Percentiles rank a stretch among this genome's conserved stretches.
phyloP scores from a whole-genome alignment of 768 basidiomycete genomes.

The Suillus subalutaceus region DNA sequence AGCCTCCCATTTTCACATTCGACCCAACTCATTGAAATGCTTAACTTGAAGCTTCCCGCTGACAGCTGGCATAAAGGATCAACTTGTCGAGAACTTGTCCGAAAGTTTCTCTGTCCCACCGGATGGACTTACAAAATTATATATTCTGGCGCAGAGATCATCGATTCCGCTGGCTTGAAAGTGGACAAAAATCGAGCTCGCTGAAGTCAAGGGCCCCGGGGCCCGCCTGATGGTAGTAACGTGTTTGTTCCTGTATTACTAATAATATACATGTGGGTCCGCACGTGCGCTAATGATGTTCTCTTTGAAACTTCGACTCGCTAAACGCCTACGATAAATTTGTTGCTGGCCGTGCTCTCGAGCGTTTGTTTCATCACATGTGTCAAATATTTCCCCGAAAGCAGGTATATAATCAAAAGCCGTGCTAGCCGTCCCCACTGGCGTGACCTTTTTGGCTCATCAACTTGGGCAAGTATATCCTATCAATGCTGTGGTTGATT shows the following conservation, averaged over 20 bases:
- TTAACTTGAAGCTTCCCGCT: no score
- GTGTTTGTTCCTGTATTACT: neutral
- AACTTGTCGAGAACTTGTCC: neutral
- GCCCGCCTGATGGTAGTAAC: no score
- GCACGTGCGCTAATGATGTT: neutral
- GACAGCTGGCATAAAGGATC: no score
- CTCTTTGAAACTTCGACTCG: neutral
- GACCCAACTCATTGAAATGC: no score
- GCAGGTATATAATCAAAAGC: neutral
- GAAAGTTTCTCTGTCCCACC: neutral
- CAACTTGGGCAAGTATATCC: neutral
- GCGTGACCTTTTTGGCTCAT: neutral
- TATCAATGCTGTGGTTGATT: neutral
- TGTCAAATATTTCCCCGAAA: neutral
- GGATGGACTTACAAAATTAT: slow-evolving; percentile 6
- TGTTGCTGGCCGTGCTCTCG: neutral
- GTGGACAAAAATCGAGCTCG: neutral
- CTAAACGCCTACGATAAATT: neutral
- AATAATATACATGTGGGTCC: neutral
- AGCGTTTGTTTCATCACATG: neutral
- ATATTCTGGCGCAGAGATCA: neutral
- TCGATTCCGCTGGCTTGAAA: neutral
- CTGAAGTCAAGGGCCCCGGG: neutral
- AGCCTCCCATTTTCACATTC: neutral
- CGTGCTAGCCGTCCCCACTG: neutral